Conservation (phyloP, 2,329 filamentous ascomycete species). For the Aspergillus fijiensis region DNA sequence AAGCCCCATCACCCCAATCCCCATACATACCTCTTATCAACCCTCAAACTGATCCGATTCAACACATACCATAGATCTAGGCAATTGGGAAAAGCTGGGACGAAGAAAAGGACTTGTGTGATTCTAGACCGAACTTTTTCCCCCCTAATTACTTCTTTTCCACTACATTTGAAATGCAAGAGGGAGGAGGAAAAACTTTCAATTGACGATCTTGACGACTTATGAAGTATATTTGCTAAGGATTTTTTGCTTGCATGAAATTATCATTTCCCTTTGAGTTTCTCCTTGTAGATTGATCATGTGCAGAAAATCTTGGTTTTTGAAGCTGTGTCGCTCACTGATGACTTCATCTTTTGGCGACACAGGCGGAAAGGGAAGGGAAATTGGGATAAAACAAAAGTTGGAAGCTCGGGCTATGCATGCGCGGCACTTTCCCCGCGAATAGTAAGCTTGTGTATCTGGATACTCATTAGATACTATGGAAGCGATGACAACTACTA, state of each 20-base stretch:
- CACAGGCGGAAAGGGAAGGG: not conserved
- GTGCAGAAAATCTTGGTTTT: too few species aligned
- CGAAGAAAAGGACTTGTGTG: not conserved
- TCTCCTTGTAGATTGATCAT: too few species aligned
- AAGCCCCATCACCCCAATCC: not conserved
- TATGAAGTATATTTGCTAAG: not conserved
- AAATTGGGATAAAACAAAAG: not conserved
- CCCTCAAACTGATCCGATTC: not conserved
- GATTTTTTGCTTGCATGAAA: not conserved
- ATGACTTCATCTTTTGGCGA: not conserved
- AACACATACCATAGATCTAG: not conserved
- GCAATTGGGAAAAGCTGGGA: not conserved
- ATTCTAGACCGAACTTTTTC: not conserved
- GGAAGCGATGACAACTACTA: not conserved
- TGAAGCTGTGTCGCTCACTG: too few species aligned
- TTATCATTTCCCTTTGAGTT: too few species aligned
- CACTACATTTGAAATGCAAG: not conserved
- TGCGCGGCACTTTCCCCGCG: not conserved
- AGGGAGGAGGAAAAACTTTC: not conserved
- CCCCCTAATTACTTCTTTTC: not conserved
- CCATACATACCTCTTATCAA: not conserved
- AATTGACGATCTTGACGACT: not conserved
- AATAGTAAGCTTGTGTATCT: not conserved
- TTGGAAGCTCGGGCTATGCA: not conserved
- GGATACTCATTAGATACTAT: not conserved